Evolutionary conservation across 169 alveolate species (phyloP).

Genomic region (Cyclospora cayetanensis): DNA sequence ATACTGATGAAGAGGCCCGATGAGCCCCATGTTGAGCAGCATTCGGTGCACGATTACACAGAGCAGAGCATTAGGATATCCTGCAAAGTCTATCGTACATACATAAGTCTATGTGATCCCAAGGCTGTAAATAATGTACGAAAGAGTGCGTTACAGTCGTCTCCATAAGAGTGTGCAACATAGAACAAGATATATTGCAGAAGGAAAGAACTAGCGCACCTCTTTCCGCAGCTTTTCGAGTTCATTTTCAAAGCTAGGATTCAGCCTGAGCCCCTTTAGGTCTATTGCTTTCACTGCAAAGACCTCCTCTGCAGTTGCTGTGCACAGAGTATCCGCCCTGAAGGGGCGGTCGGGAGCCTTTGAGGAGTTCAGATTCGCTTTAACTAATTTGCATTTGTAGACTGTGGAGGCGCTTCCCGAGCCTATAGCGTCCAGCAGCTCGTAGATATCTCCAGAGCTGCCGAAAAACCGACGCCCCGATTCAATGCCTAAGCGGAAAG

Average conservation of each 20-base stretch:
- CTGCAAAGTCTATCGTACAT: too few relatives aligned
- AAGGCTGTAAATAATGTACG: too few relatives aligned
- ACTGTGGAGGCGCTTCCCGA: neutral
- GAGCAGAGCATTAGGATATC: too few relatives aligned
- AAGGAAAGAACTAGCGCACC: neutral
- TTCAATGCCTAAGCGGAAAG: neutral
- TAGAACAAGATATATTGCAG: too few relatives aligned
- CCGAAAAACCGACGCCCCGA: neutral
- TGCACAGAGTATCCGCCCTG: neutral
- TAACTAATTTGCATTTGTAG: neutral
- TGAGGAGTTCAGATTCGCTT: neutral
- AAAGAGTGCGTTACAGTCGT: too few relatives aligned
- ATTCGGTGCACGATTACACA: too few relatives aligned
- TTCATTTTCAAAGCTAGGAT: neutral
- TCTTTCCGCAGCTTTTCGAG: conserved; percentile 9
- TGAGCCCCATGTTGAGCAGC: too few relatives aligned
- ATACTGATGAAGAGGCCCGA: too few relatives aligned
- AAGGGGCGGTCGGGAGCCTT: neutral
- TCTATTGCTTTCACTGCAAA: conserved; percentile 44
- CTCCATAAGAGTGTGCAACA: too few relatives aligned
- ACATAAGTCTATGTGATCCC: too few relatives aligned
- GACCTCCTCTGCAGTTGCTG: neutral
- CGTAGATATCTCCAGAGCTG: neutral
- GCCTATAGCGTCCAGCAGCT: neutral
- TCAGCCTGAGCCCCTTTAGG: conserved; percentile 7